Evolutionary conservation across 164 flowering plant genomes (phyloP).

Genomic region (Aristolochia fimbriata): DNA sequence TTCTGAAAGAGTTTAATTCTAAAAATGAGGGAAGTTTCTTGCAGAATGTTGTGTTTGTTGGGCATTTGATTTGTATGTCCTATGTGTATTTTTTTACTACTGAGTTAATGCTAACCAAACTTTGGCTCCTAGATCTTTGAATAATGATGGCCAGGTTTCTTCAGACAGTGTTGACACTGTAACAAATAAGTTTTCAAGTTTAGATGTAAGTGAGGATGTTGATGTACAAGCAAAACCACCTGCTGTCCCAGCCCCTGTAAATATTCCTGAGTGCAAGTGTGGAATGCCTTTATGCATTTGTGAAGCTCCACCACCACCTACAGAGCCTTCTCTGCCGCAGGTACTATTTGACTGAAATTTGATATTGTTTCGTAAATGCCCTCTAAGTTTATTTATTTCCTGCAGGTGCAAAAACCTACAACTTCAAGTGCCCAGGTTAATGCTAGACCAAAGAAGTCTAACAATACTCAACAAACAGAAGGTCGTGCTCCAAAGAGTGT

Average conservation of each 20-base stretch:
- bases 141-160: conserved; percentile 16
- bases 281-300: conserved; percentile 99
- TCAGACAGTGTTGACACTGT: conserved; percentile 22
- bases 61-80: neutral
- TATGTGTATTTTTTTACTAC: neutral
- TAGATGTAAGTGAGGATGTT: conserved; percentile 30
- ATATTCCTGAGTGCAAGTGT: conserved; percentile 68
- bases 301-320: conserved; percentile 46
- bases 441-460: conserved; percentile 48
- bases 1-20: neutral
- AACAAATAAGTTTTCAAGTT: conserved; percentile 36
- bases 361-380: neutral
- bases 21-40: neutral
- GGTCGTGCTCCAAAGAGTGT: conserved; percentile 29
- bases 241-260: conserved; percentile 16
- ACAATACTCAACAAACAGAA: neutral
- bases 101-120: neutral
- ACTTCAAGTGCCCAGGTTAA: conserved; percentile 21
- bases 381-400: conserved; percentile 3
- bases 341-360: conserved; percentile 17
- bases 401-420: conserved; percentile 27
- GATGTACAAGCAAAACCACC: conserved; percentile 20
- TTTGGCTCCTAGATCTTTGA: conserved; percentile 25
- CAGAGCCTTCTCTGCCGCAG: conserved; percentile 26
- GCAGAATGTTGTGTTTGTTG: neutral